Evolutionary conservation across 2,329 filamentous ascomycete genomes (phyloP).

Genomic region (Grosmannia penicillata): DNA sequence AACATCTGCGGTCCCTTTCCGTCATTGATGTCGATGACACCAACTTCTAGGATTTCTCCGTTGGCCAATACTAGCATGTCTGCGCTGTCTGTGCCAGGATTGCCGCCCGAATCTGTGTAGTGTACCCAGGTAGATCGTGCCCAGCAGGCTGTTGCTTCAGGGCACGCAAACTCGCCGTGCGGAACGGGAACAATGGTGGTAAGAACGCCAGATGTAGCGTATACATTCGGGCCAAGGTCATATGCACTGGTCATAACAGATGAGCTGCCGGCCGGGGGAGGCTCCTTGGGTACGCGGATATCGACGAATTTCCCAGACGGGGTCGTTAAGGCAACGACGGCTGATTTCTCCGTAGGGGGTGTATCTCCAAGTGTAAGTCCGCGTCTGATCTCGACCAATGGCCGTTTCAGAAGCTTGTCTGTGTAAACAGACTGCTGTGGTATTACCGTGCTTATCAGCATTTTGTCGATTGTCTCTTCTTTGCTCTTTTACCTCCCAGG

Average conservation of each 20-base stretch:
- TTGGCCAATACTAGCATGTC: constrained; percentile 5
- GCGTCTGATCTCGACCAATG: constrained; percentile 2
- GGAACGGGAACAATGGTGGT: neutral
- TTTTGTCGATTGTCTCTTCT: too few species aligned
- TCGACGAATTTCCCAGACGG: constrained; percentile 5
- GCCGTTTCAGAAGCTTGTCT: neutral
- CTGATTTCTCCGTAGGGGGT: neutral
- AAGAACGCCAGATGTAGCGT: constrained; percentile 1
- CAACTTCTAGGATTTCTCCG: constrained; percentile 2
- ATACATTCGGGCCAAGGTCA: neutral
- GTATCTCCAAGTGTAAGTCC: neutral
- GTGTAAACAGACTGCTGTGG: neutral
- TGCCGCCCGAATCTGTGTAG: constrained; percentile 1
- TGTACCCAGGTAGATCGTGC: constrained; percentile 1
- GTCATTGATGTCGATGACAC: neutral
- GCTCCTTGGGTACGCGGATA: constrained; percentile 1
- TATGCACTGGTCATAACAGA: constrained; percentile 1
- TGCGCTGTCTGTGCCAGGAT: neutral
- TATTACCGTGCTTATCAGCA: too few species aligned
- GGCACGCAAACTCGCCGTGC: neutral
- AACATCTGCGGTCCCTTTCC: neutral
- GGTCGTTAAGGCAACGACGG: constrained; percentile 1
- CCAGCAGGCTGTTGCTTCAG: neutral
- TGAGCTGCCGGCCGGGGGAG: too few species aligned
- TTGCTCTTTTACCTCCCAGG: too few species aligned